phyloP scores from a whole-genome alignment of 169 alveolate genomes.

The Plasmodium ovale region DNA sequence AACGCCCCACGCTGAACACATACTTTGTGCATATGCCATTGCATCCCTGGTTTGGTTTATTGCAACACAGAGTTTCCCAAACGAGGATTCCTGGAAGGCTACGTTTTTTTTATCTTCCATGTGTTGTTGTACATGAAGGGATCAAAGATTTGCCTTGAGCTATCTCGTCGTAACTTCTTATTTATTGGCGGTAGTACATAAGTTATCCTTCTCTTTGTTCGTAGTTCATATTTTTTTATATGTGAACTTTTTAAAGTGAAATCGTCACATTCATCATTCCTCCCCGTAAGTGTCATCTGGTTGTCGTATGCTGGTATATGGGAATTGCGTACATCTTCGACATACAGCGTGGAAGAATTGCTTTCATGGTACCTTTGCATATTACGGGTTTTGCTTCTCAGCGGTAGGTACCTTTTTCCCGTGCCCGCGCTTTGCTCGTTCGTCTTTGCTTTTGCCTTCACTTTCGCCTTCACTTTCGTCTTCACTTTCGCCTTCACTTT shows the following conservation, averaged over 20 bases:
- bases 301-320: neutral
- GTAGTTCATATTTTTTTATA: conserved; percentile 48
- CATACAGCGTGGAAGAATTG: conserved; percentile 1
- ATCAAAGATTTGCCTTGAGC: conserved; percentile 47
- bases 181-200: conserved; percentile 52
- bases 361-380: conserved; percentile 21
- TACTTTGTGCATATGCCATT: neutral
- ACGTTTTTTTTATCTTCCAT: conserved; percentile 48
- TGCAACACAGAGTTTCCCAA: too few relatives aligned
- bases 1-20: too few relatives aligned
- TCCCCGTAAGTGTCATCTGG: neutral
- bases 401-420: neutral
- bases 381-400: neutral
- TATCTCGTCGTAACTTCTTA: conserved; percentile 67
- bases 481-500: neutral
- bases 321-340: neutral
- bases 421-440: neutral
- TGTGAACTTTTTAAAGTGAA: neutral
- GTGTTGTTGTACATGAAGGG: conserved; percentile 63
- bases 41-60: neutral
- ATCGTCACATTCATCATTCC: neutral
- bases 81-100: neutral
- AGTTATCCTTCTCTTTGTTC: conserved; percentile 40
- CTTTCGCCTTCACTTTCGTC: neutral
- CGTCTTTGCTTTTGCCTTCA: neutral